These are phyloP conservation scores for Prototheca cutis DNA, from an alignment of 163 green algal species.

Conservation along the genomic window DNA sequence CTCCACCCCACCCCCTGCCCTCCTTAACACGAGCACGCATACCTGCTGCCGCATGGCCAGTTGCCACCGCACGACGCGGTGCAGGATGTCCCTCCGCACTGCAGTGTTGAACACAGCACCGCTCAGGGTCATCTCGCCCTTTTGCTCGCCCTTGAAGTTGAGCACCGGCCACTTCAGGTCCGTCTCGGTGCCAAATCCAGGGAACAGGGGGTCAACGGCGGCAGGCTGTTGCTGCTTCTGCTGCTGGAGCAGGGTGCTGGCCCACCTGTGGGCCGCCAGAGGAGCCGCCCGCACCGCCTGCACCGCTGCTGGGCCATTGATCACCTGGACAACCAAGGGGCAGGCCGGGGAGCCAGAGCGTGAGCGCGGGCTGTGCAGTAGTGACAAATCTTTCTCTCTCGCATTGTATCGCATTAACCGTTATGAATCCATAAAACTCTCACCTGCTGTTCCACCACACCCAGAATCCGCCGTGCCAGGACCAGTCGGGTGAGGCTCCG, in stretches of 20 bases:
- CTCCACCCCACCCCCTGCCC: neutral
- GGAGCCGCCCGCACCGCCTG: no score
- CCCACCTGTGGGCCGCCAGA: no score
- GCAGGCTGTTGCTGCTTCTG: constrained; percentile 4
- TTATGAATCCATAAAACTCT: no score
- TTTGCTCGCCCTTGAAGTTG: constrained; percentile 24
- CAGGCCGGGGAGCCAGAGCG: no score
- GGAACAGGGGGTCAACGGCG: neutral
- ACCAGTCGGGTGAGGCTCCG: constrained; percentile 2
- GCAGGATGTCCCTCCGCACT: constrained; percentile 77
- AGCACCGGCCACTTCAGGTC: neutral
- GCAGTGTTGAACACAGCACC: constrained; percentile 61
- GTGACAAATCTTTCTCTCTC: no score
- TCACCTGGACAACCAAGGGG: no score
- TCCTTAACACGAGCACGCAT: neutral
- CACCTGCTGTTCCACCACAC: neutral
- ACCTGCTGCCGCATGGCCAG: constrained; percentile 73
- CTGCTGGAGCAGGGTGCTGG: no score
- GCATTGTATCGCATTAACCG: no score
- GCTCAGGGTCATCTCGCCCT: constrained; percentile 42
- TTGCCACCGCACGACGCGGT: constrained; percentile 84
- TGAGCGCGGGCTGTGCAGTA: no score
- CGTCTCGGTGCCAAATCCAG: neutral
- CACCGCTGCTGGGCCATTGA: no score
- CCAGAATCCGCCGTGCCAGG: neutral